Evolutionary conservation across 2,329 filamentous ascomycete species (phyloP), one percentile per base, ranked within the genome.

Genomic region (Fusarium xyrophilum): DNA sequence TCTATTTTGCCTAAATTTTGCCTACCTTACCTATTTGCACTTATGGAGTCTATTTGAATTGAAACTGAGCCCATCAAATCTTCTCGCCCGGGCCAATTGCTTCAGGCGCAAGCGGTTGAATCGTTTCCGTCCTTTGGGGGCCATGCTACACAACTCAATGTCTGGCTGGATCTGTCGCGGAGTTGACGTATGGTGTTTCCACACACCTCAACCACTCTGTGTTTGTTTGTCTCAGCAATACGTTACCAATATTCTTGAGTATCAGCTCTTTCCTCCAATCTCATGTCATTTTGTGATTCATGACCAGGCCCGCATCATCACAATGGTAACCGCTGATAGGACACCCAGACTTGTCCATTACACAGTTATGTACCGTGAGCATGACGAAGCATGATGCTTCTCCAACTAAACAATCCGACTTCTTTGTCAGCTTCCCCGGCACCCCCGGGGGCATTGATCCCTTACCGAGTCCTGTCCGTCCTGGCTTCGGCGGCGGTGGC

Each of bases 311-410:
- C 43, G 38, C 55, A 60, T 28, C 19, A 43, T 42, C 36, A 43
- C 40, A 44, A 60, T 17, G 33, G 43, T 30, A 40, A 53, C 21
- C 42, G 33, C 27, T 59, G 44, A 36, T 50, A 67, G 48, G 35
- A 47, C 57, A 57, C 38, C 40, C 32, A 56, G 21, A 51, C 38
- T 17, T 28, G 35, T 51, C 33, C 30, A 53, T 55, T 42, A 28
- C 19, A 39, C 42, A 44, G 39, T 44, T 40, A 50, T 61, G 61
- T 68, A 61, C 47, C 50, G 56, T 70, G 68, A 70, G 60, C 68
- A 70, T 70, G 64, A 70, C 68, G 68, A 70, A 70, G 68, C 67
- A 68, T 44, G 35, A 48, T 68, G 55, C 60, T 68, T 62, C 53
- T 63, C 51, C 39, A 65, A 60, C 60, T 58, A 65, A 63, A 68